Evolutionary conservation across 176 grass and related monocot species (phyloP), one percentile per base, ranked within the genome.

Genomic region (Hyparrhenia diplandra): DNA sequence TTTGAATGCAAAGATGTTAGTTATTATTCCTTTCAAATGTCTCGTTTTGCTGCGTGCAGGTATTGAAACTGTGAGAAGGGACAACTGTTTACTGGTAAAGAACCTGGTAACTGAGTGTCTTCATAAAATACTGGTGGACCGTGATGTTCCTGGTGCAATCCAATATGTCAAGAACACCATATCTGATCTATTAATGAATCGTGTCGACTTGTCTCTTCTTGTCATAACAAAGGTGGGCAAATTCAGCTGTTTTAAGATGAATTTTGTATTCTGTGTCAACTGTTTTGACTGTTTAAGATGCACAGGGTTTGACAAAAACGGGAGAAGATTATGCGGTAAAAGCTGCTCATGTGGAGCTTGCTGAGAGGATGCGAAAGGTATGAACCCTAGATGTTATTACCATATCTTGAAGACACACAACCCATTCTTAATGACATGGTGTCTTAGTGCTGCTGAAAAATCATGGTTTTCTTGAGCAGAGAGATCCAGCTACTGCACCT

Each of bases 141-240:
- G 54, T 80, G 92, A 98, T 81, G 81, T 98, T 84, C 88, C 95
- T 87, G 92, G 88, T 35, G 95, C 95, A 82, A 88, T 95, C 83
- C 95, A 98, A 66, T 98, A 89, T 87, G 95, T 95, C 79, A 98
- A 98, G 64, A 98, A 95, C 76, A 98, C 95, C 12, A 98, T 98
- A 86, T 92, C 95, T 64, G 95, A 98, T 98, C 82, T 98, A 79
- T 76, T 98, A 71, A 98, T 95, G 95, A 98, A 98, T 85, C 90
- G 92, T 51, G 85, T 95, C 65, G 95, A 98, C 69, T 86, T 98
- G 79, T 98, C 95, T 79, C 95, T 98, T 89, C 91, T 98, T 80
- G 95, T 98, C 52, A 98, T 98, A 89, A 98, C 95, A 73, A 98
- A 98, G 95, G 95, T 92, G 79, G 91, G 55, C n/a, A 59, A 59